Evolutionary conservation across 2,329 filamentous ascomycete genomes (phyloP).

Genomic region (Coniosporium tulheliwenetii): DNA sequence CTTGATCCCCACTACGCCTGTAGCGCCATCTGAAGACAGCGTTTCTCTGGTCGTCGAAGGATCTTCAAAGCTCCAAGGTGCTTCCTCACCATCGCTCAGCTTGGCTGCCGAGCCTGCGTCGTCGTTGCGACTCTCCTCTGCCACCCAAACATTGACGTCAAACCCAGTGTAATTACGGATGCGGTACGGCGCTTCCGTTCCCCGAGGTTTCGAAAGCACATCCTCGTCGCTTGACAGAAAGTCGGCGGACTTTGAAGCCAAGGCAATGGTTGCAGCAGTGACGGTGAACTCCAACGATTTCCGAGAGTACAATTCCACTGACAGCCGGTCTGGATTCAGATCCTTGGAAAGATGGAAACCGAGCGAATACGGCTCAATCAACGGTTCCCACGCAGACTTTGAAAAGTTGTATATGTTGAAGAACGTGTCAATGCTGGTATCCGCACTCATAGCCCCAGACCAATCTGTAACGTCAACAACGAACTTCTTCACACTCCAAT

Average conservation of each 20-base stretch:
- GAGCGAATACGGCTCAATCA: constrained; percentile 94
- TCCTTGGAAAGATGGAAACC: constrained; percentile 77
- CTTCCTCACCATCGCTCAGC: constrained; percentile 76
- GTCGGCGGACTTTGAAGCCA: constrained; percentile 82
- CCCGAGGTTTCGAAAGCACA: constrained; percentile 81
- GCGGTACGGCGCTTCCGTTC: constrained; percentile 79
- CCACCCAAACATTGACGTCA: constrained; percentile 69
- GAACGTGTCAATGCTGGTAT: constrained; percentile 84
- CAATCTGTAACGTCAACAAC: constrained; percentile 75
- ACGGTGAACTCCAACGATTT: constrained; percentile 85
- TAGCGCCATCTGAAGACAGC: constrained; percentile 66
- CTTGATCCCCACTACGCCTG: constrained; percentile 64
- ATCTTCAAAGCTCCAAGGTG: constrained; percentile 92
- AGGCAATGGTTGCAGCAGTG: constrained; percentile 82
- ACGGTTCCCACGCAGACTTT: constrained; percentile 93
- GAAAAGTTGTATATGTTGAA: constrained; percentile 98
- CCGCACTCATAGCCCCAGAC: constrained; percentile 74
- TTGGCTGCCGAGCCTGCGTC: constrained; percentile 58
- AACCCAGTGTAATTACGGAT: constrained; percentile 96
- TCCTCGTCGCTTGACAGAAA: constrained; percentile 83
- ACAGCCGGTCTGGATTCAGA: constrained; percentile 56
- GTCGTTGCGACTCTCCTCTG: constrained; percentile 44
- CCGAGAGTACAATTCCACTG: constrained; percentile 73
- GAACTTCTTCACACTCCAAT: constrained; percentile 86
- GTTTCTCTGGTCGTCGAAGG: constrained; percentile 94